Conservation (phyloP, 2,329 filamentous ascomycete species). For the Pseudogymnoascus sp. region DNA sequence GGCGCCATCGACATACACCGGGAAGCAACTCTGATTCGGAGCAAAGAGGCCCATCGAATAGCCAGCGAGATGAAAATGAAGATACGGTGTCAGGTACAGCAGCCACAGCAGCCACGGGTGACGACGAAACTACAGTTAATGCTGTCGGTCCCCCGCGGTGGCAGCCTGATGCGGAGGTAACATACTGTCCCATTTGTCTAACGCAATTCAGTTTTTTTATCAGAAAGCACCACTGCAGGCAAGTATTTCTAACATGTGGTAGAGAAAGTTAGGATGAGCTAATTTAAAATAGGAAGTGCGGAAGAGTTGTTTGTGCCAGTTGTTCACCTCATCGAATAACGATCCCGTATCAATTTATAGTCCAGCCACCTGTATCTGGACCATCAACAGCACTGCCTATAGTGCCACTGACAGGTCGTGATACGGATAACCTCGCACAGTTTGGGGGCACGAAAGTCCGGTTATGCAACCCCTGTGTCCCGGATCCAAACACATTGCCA, state of each 20-base stretch:
- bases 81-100: neutral
- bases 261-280: neutral
- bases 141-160: slow-evolving; percentile 61
- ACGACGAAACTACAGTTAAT: neutral
- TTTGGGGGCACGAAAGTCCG: slow-evolving; percentile 59
- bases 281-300: slow-evolving; percentile 61
- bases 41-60: neutral
- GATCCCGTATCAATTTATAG: slow-evolving; percentile 88
- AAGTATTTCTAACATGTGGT: slow-evolving; percentile 24
- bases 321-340: slow-evolving; percentile 94
- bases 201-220: slow-evolving; percentile 75
- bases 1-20: neutral
- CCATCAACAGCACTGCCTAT: slow-evolving; percentile 23
- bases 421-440: slow-evolving; percentile 30
- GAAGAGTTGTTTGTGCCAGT: slow-evolving; percentile 77
- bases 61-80: neutral
- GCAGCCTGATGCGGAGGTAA: slow-evolving; percentile 81
- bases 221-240: slow-evolving; percentile 88
- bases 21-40: neutral
- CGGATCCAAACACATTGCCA: slow-evolving; percentile 55
- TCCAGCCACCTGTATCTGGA: slow-evolving; percentile 52
- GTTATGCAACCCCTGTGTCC: slow-evolving; percentile 65
- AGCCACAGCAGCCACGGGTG: neutral
- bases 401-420: slow-evolving; percentile 13
- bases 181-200: slow-evolving; percentile 75